phyloP scores from a whole-genome alignment of 2,329 filamentous ascomycete genomes.

The Nothophoma quercina region DNA sequence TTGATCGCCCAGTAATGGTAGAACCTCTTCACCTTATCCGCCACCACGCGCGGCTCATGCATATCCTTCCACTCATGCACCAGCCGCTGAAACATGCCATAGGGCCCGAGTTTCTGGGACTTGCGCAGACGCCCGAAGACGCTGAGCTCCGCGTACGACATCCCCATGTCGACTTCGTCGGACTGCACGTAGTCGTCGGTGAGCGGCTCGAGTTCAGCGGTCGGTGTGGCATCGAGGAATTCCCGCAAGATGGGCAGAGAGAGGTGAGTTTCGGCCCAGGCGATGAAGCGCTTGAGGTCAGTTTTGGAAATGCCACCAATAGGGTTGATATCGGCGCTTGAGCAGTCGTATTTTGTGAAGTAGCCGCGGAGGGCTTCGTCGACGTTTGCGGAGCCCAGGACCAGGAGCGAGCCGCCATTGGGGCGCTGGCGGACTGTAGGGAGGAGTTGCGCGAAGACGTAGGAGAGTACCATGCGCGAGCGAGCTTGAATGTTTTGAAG shows the following conservation, averaged over 20 bases:
- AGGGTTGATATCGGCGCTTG: constrained; percentile 60
- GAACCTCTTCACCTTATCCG: constrained; percentile 56
- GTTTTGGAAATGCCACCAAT: constrained; percentile 69
- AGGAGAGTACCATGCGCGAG: constrained; percentile 70
- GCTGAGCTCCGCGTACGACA: constrained; percentile 60
- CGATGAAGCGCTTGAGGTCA: constrained; percentile 75
- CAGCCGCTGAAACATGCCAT: constrained; percentile 62
- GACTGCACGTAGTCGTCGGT: constrained; percentile 67
- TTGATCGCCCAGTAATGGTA: constrained; percentile 50
- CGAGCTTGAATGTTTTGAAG: constrained; percentile 73
- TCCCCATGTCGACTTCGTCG: constrained; percentile 63
- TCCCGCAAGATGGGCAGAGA: constrained; percentile 69
- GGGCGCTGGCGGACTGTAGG: constrained; percentile 65
- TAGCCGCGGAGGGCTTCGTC: constrained; percentile 57
- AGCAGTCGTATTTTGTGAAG: constrained; percentile 75
- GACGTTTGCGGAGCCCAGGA: constrained; percentile 73
- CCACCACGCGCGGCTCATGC: constrained; percentile 53
- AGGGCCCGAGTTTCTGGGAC: constrained; percentile 56
- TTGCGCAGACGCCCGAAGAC: constrained; percentile 64
- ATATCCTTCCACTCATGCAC: constrained; percentile 59
- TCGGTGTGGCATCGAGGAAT: constrained; percentile 64
- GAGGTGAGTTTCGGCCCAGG: constrained; percentile 63
- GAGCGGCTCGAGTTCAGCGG: constrained; percentile 67
- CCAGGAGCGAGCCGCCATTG: constrained; percentile 67
- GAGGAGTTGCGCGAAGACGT: constrained; percentile 69